A percentile compares a stretch with the other conserved stretches of the same genome.
These are phyloP conservation scores for Clavulina sp. DNA, from an alignment of 768 basidiomycete species.

Conservation along the genomic window DNA sequence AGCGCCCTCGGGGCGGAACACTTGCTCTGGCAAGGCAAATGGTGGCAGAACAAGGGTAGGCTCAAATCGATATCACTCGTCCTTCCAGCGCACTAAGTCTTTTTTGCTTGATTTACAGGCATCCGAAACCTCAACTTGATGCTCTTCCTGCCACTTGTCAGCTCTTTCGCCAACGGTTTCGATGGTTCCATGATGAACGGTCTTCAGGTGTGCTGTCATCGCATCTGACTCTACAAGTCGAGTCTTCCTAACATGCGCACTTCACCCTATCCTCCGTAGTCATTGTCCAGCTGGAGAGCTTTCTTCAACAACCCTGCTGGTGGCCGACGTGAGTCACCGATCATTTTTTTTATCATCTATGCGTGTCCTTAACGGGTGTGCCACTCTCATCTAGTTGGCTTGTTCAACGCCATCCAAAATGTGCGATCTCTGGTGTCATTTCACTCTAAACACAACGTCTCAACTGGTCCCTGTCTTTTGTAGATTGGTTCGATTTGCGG, in stretches of 20 bases:
- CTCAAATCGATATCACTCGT: no score
- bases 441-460: constrained; percentile 25
- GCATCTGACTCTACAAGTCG: no score
- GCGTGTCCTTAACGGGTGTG: constrained; percentile 17
- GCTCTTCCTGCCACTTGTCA: background rate
- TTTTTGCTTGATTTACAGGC: background rate
- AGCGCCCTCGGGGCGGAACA: no score
- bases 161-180: background rate
- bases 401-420: constrained; percentile 66
- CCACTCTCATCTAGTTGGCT: constrained; percentile 32
- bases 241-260: no score
- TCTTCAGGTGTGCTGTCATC: background rate
- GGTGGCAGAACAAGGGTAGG: background rate
- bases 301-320: constrained; percentile 45
- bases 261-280: constrained; percentile 41
- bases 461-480: constrained; percentile 26
- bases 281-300: constrained; percentile 39
- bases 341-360: background rate
- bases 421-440: constrained; percentile 50
- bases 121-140: background rate
- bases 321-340: constrained; percentile 13
- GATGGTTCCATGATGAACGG: constrained; percentile 9
- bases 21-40: background rate
- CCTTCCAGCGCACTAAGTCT: no score
- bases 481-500: constrained; percentile 24